These are phyloP conservation scores for Phialophora chinensis DNA, from an alignment of 2,329 filamentous ascomycete genomes.

Conservation along the genomic window DNA sequence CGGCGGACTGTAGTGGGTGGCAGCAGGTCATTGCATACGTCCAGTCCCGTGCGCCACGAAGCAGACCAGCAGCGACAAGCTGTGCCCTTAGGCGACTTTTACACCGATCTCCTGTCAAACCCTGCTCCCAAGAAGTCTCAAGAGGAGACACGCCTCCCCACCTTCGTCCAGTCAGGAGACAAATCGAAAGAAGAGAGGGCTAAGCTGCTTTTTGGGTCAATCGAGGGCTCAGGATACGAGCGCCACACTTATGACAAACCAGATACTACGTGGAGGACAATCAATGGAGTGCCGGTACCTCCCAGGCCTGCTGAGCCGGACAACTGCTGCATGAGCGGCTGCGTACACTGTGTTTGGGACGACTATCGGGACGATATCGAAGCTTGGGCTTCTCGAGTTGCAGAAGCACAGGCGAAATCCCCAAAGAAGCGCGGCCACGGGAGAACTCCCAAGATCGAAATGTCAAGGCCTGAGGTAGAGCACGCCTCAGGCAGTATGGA, in stretches of 20 bases:
- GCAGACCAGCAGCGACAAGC: conserved; percentile 43
- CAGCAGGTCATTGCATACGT: conserved; percentile 10
- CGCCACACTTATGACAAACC: conserved; percentile 53
- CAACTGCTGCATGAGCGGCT: conserved; percentile 99
- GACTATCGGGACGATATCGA: conserved; percentile 89
- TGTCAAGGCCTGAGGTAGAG: conserved; percentile 48
- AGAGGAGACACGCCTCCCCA: conserved; percentile 30
- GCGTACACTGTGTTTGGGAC: conserved; percentile 97
- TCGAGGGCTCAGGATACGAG: conserved; percentile 75
- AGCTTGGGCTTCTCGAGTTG: conserved; percentile 74
- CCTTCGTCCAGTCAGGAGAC: conserved; percentile 34
- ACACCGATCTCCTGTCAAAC: conserved; percentile 50
- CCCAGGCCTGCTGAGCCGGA: conserved; percentile 87
- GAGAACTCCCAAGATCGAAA: conserved; percentile 40
- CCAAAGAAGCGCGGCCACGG: conserved; percentile 21
- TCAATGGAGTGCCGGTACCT: conserved; percentile 83
- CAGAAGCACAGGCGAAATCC: conserved; percentile 62
- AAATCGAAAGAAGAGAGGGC: conserved; percentile 55
- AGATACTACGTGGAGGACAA: conserved; percentile 61
- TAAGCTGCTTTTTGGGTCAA: conserved; percentile 79
- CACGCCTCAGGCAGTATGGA: conserved; percentile 70
- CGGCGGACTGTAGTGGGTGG: background rate
- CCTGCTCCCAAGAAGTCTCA: conserved; percentile 34
- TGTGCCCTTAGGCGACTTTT: conserved; percentile 52
- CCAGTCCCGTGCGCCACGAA: conserved; percentile 3